Evolutionary conservation across 1,139 yeast genomes (phyloP), one percentile per base, ranked within the genome.

Genomic region (Nakaseomyces kungkrabaensis): DNA sequence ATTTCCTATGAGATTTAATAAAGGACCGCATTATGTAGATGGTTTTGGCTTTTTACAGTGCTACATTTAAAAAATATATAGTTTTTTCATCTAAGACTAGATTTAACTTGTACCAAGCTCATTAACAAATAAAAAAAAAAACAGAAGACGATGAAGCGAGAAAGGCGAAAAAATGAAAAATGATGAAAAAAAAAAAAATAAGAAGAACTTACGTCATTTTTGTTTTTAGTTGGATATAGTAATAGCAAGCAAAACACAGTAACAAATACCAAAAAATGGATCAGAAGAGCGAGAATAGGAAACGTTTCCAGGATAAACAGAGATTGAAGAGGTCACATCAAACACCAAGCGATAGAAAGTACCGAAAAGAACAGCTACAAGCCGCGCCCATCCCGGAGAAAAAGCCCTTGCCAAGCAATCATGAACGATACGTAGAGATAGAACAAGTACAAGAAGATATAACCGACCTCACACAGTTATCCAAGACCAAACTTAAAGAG

Each of bases 1-100:
- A 60, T 46, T 65, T 60, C 40, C 65, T 60, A 51, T 68, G 71
- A 7, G 72, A 60, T 49, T 67, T 68, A 44, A 69, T 69, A 54
- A 69, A 68, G 1, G 72, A 66, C 42, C 69, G 59, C 72, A 68
- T 68, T 13, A 17, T 17, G 22, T 17, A 17, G 22, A 3, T 17
- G 22, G 1, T 17, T 17, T 17, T 17, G 22, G 22, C 22, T 17
- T 17, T 17, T 17, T 17, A 17, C 22, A 17, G 22, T 17, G 22
- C 22, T 17, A 17, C 22, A 17, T 17, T 17, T 3, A 17, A 17
- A 17, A 17, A 17, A 17, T 17, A 17, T 17, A 17, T 17, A 17
- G 22, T 17, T 17, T 17, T 17, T 17, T 17, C 22, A 17, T 17
- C 22, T 17, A 17, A 17, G 22, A 17, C 22, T 17, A 17, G 22